Conservation (phyloP, 805 yeast species). For the Candida methanosorbosa region DNA sequence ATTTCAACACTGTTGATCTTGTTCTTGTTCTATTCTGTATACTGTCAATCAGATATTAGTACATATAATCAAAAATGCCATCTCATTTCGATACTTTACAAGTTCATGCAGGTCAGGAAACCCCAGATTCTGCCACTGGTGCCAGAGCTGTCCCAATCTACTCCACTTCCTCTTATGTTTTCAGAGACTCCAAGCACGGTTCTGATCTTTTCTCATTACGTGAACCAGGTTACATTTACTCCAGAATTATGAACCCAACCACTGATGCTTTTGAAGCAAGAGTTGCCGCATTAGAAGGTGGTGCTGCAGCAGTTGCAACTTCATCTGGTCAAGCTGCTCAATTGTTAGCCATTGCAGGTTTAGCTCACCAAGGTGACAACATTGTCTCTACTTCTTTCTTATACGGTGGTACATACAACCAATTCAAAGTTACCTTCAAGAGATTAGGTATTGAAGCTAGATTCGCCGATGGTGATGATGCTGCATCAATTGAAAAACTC, state of each 20-base stretch:
- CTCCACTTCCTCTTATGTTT: slow-evolving; percentile 84
- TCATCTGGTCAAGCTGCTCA: slow-evolving; percentile 98
- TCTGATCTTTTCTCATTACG: slow-evolving; percentile 83
- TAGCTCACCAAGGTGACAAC: slow-evolving; percentile 87
- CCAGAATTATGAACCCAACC: slow-evolving; percentile 91
- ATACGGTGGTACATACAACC: slow-evolving; percentile 96
- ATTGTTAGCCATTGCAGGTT: slow-evolving; percentile 69
- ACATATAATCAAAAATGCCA: neutral
- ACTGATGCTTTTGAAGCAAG: slow-evolving; percentile 85
- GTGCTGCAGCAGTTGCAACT: slow-evolving; percentile 82
- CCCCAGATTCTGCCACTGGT: slow-evolving; percentile 44
- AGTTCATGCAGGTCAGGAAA: slow-evolving; percentile 92
- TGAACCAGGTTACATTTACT: slow-evolving; percentile 79
- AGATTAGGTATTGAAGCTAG: slow-evolving; percentile 80
- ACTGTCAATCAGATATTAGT: neutral
- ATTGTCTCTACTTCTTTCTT: slow-evolving; percentile 77
- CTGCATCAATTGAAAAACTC: slow-evolving; percentile 61
- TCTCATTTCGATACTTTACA: slow-evolving; percentile 75
- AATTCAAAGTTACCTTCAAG: slow-evolving; percentile 86
- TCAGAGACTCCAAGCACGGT: slow-evolving; percentile 84
- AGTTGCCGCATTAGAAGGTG: slow-evolving; percentile 88
- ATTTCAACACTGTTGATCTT: too few species aligned
- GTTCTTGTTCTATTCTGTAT: too few species aligned
- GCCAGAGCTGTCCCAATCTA: slow-evolving; percentile 92
- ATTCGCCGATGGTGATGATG: slow-evolving; percentile 73